Evolutionary conservation across 1,139 yeast genomes (phyloP).

Genomic region (Zygosaccharomyces pseudobailii): DNA sequence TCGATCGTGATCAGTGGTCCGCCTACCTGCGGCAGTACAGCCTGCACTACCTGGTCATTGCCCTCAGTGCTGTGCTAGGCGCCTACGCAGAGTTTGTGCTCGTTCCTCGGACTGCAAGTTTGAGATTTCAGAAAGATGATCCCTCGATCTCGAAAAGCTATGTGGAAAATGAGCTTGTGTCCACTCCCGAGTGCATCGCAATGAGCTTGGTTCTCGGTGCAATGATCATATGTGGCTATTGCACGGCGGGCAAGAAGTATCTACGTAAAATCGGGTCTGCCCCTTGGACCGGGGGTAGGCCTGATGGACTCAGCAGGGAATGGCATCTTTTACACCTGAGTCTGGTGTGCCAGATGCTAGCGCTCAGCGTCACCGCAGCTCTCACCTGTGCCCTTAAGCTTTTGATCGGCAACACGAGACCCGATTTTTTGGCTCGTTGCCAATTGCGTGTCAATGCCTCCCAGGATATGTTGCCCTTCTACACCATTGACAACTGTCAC

Average conservation of each 20-base stretch:
- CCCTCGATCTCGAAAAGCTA: conserved; percentile 19
- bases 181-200: conserved; percentile 20
- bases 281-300: conserved; percentile 12
- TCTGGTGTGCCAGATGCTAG: conserved; percentile 19
- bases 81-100: conserved; percentile 18
- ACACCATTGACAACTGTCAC: conserved; percentile 17
- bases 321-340: conserved; percentile 24
- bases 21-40: conserved; percentile 7
- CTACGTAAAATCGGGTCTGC: conserved; percentile 11
- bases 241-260: conserved; percentile 17
- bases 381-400: conserved; percentile 27
- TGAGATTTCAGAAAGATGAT: conserved; percentile 16
- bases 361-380: conserved; percentile 23
- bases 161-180: conserved; percentile 22
- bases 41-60: conserved; percentile 9
- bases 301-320: conserved; percentile 14
- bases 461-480: conserved; percentile 6
- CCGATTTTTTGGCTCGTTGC: conserved; percentile 30
- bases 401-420: conserved; percentile 26
- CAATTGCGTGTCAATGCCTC: conserved; percentile 10
- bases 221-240: conserved; percentile 20
- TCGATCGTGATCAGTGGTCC: conserved; percentile 1
- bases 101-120: conserved; percentile 18
- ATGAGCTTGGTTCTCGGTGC: conserved; percentile 21
- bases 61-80: conserved; percentile 15